A percentile compares a stretch with the other conserved stretches of the same genome.
Conservation (phyloP, 2,329 filamentous ascomycete genomes). For the Sporothrix inflata region DNA sequence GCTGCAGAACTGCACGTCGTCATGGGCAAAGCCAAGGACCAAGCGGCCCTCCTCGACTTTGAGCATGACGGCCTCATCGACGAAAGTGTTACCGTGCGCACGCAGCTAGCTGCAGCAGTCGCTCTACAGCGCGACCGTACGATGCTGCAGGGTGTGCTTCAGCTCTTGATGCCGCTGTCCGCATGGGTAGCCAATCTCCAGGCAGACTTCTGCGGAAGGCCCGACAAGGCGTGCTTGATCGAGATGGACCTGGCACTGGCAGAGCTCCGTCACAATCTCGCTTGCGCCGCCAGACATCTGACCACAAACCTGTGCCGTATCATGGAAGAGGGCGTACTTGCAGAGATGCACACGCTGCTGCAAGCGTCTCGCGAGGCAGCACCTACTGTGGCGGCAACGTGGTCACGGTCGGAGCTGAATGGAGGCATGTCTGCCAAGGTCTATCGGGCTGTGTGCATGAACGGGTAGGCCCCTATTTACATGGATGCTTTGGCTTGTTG, state of each 20-base stretch:
- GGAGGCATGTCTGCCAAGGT: conserved; percentile 1
- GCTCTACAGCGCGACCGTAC: not conserved
- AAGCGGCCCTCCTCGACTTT: not conserved
- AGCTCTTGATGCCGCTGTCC: not conserved
- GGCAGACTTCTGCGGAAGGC: not conserved
- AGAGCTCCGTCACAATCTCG: no score
- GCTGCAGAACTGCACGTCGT: not conserved
- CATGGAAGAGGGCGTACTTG: not conserved
- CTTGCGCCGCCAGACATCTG: not conserved
- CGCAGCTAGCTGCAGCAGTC: not conserved
- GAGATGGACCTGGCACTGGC: no score
- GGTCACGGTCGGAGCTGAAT: not conserved
- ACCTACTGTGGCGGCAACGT: not conserved
- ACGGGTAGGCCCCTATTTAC: no score
- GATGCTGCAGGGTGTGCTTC: not conserved
- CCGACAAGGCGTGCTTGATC: no score
- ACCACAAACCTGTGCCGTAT: not conserved
- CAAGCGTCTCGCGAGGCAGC: not conserved
- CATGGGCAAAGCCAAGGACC: not conserved
- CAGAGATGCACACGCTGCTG: not conserved
- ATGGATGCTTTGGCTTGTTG: no score
- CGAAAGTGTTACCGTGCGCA: not conserved
- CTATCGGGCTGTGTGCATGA: not conserved
- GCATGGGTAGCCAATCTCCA: not conserved
- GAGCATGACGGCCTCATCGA: not conserved